Percentiles rank a stretch among this genome's conserved stretches.
phyloP scores from a whole-genome alignment of 2,329 filamentous ascomycete genomes.

The Volutella citrinella region DNA sequence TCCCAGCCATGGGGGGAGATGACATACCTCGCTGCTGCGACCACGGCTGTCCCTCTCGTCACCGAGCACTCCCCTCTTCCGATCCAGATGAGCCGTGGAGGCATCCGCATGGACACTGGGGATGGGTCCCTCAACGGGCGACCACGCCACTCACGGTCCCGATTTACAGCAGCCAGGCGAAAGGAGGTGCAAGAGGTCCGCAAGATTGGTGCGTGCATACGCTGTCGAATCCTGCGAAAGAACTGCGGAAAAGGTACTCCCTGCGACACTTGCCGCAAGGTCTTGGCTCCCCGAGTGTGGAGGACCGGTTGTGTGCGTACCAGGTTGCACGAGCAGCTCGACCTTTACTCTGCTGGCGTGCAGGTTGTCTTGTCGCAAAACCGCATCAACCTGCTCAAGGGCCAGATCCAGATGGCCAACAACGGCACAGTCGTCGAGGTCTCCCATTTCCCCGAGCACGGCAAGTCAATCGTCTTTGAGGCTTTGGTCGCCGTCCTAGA shows the following conservation, averaged over 20 bases:
- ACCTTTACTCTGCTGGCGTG: conserved; percentile 62
- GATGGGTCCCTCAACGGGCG: conserved; percentile 43
- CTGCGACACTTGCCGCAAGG: conserved; percentile 62
- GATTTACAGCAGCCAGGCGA: conserved; percentile 56
- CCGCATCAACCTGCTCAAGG: conserved; percentile 54
- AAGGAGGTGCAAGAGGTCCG: conserved; percentile 65
- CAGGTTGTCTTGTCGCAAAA: conserved; percentile 61
- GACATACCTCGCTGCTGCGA: conserved; percentile 42
- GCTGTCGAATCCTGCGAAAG: conserved; percentile 64
- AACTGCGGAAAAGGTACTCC: conserved; percentile 63
- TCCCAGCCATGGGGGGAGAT: conserved; percentile 53
- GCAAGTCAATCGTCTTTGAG: conserved; percentile 40
- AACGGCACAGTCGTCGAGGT: conserved; percentile 52
- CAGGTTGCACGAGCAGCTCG: conserved; percentile 58
- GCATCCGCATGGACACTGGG: conserved; percentile 51
- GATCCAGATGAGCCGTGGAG: conserved; percentile 40
- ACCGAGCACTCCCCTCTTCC: conserved; percentile 29
- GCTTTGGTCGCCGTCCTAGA: conserved; percentile 31
- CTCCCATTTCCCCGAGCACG: conserved; percentile 56
- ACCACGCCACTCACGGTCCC: conserved; percentile 52
- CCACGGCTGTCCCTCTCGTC: conserved; percentile 27
- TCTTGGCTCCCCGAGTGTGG: conserved; percentile 64
- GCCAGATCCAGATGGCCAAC: conserved; percentile 45
- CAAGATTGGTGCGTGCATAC: conserved; percentile 63
- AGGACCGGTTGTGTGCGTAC: conserved; percentile 61